Conservation (phyloP, 2,329 filamentous ascomycete genomes). For the Penicillium freii region DNA sequence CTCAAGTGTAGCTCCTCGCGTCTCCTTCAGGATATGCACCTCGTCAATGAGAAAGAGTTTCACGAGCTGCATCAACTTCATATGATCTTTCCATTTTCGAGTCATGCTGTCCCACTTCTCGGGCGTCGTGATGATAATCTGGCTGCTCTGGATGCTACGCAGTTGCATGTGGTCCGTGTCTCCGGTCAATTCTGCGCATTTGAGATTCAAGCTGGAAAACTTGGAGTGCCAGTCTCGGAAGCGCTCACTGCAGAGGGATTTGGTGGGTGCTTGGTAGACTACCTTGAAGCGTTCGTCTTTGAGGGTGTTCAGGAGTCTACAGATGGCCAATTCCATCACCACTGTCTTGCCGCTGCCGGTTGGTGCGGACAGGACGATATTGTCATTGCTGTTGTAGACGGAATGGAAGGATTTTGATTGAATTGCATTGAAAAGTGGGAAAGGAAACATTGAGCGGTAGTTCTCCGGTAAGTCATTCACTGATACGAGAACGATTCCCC, state of each 20-base stretch:
- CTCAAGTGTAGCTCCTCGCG: slow-evolving; percentile 75
- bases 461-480: slow-evolving; percentile 65
- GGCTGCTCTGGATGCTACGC: slow-evolving; percentile 67
- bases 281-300: slow-evolving; percentile 68
- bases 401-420: slow-evolving; percentile 74
- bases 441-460: slow-evolving; percentile 68
- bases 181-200: slow-evolving; percentile 76
- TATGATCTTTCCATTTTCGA: slow-evolving; percentile 79
- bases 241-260: slow-evolving; percentile 75
- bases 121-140: slow-evolving; percentile 82
- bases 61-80: slow-evolving; percentile 69
- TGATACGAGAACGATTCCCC: slow-evolving; percentile 61
- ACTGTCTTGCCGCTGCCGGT: slow-evolving; percentile 85
- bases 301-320: slow-evolving; percentile 61
- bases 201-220: slow-evolving; percentile 65
- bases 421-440: slow-evolving; percentile 73
- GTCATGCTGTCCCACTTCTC: slow-evolving; percentile 93
- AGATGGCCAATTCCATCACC: slow-evolving; percentile 78
- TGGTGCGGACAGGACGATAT: slow-evolving; percentile 75
- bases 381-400: slow-evolving; percentile 67
- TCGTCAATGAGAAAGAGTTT: slow-evolving; percentile 83
- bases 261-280: slow-evolving; percentile 81
- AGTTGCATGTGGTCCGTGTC: slow-evolving; percentile 70
- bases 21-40: slow-evolving; percentile 80
- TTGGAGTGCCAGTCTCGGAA: slow-evolving; percentile 75